These are phyloP conservation scores for Helotiales sp. DNA, from an alignment of 2,329 filamentous ascomycete species.

Conservation along the genomic window DNA sequence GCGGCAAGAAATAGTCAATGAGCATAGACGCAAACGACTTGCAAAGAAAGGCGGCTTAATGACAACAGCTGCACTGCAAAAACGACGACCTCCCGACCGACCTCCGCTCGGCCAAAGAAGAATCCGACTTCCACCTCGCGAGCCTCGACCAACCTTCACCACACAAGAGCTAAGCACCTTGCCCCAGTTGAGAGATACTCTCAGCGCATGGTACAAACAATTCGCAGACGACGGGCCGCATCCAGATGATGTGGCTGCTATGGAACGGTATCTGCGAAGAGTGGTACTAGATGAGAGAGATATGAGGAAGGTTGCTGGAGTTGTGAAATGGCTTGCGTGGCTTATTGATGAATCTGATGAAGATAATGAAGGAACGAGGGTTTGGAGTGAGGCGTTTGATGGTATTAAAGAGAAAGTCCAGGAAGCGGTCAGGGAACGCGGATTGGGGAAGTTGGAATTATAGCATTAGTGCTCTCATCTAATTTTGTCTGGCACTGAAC, in stretches of 20 bases:
- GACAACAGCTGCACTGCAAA: conserved; percentile 35
- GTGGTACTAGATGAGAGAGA: conserved; percentile 80
- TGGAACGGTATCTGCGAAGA: conserved; percentile 72
- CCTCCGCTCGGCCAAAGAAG: conserved; percentile 38
- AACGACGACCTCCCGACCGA: conserved; percentile 31
- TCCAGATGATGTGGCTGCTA: conserved; percentile 73
- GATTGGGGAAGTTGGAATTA: conserved; percentile 60
- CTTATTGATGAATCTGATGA: conserved; percentile 54
- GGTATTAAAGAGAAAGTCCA: conserved; percentile 58
- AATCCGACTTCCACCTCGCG: conserved; percentile 54
- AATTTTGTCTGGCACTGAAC: not conserved
- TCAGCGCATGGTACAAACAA: conserved; percentile 76
- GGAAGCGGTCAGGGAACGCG: conserved; percentile 59
- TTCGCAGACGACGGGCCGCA: conserved; percentile 80
- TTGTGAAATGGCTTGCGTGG: conserved; percentile 71
- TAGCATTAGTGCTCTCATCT: conserved; percentile 31
- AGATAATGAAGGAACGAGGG: conserved; percentile 46
- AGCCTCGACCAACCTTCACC: conserved; percentile 65
- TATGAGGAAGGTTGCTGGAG: conserved; percentile 71
- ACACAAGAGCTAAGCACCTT: conserved; percentile 58
- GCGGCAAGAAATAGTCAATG: conserved; percentile 75
- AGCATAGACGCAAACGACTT: conserved; percentile 68
- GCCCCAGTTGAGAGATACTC: conserved; percentile 72
- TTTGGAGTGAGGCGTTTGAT: conserved; percentile 54
- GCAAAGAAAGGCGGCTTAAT: conserved; percentile 61